These are phyloP conservation scores for Chloranthus sessilifolius DNA, from an alignment of 164 flowering plant genomes.

Conservation along the genomic window DNA sequence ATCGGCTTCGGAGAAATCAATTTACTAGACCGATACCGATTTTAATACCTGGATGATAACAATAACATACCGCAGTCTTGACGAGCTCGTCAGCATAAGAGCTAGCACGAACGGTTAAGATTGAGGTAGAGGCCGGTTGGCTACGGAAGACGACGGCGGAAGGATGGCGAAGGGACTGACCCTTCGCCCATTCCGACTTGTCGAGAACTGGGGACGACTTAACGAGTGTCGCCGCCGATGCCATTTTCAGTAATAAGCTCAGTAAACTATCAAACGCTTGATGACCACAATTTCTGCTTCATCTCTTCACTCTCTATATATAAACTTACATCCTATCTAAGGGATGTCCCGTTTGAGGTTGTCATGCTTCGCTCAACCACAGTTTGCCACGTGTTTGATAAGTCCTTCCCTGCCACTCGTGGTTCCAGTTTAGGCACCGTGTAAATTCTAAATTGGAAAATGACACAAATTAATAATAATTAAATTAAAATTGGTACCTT, in stretches of 20 bases:
- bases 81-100: slow-evolving; percentile 86
- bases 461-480: too few species aligned
- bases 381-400: slow-evolving; percentile 32
- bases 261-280: neutral
- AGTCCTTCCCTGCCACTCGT: too few species aligned
- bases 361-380: slow-evolving; percentile 19
- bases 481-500: too few species aligned
- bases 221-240: slow-evolving; percentile 54
- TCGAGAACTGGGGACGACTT: slow-evolving; percentile 61
- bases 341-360: slow-evolving; percentile 49
- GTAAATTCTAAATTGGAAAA: too few species aligned
- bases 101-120: slow-evolving; percentile 53
- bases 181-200: slow-evolving; percentile 76
- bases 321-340: slow-evolving; percentile 14
- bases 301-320: slow-evolving; percentile 22
- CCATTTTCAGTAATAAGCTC: slow-evolving; percentile 22
- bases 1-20: too few species aligned
- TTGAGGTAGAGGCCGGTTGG: slow-evolving; percentile 33
- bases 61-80: slow-evolving; percentile 84
- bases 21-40: too few species aligned
- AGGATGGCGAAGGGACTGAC: slow-evolving; percentile 60
- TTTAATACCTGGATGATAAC: too few species aligned
- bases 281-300: neutral
- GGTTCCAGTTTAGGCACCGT: too few species aligned
- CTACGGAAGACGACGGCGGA: slow-evolving; percentile 33